phyloP scores from a whole-genome alignment of 2,329 filamentous ascomycete species.

The Cercospora beticola region DNA sequence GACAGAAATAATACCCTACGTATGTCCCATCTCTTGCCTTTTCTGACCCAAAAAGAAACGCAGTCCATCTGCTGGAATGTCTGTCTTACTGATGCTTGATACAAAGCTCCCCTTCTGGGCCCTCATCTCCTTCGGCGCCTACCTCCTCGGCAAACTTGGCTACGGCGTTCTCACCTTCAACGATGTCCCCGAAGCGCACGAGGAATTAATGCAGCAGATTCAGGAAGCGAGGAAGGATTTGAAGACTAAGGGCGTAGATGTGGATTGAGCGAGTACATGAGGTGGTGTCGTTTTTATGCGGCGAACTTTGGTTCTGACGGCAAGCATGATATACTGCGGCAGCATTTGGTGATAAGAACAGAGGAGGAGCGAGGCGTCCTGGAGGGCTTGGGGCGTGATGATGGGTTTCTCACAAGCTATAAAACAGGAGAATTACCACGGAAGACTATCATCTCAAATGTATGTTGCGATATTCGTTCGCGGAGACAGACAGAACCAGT shows the following conservation, averaged over 20 bases:
- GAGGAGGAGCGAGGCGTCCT: background rate
- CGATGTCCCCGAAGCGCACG: constrained; percentile 87
- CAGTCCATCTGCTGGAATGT: too few relatives aligned
- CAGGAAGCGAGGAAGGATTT: constrained; percentile 72
- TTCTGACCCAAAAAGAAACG: too few relatives aligned
- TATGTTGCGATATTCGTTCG: background rate
- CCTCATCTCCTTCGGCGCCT: constrained; percentile 85
- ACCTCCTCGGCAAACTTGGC: constrained; percentile 87
- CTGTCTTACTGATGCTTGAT: background rate
- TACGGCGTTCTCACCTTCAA: constrained; percentile 95
- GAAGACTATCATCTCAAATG: background rate
- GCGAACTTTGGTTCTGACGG: too few relatives aligned
- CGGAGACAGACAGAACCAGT: background rate
- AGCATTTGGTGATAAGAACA: background rate
- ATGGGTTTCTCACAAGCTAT: too few relatives aligned
- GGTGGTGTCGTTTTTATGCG: too few relatives aligned
- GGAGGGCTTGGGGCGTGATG: background rate
- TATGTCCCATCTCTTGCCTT: too few relatives aligned
- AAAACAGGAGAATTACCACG: background rate
- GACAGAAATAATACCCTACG: constrained; percentile 82
- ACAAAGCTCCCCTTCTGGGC: constrained; percentile 88
- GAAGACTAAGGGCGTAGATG: constrained; percentile 70
- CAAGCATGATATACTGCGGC: background rate
- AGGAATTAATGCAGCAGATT: constrained; percentile 84
- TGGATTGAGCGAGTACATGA: constrained; percentile 56